A percentile compares a stretch with the other conserved stretches of the same genome.
Evolutionary conservation across 306 rosid genomes (phyloP).

Genomic region (Lupinus albus): DNA sequence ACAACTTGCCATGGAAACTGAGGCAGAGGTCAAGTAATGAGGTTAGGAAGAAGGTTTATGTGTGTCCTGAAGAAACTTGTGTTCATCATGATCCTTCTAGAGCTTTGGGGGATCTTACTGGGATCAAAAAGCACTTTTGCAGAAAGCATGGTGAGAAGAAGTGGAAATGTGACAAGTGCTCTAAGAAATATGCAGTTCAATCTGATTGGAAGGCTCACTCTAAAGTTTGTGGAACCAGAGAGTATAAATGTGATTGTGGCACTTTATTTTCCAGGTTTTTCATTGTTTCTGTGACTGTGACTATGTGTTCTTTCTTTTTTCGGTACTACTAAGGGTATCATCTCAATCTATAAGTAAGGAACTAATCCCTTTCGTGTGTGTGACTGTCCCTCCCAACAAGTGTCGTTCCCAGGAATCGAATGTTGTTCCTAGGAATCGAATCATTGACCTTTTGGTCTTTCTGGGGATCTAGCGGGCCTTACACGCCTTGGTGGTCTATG

Average conservation of each 20-base stretch:
- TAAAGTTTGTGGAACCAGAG: slow-evolving; percentile 84
- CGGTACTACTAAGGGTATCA: too few species aligned
- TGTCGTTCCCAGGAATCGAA: too few species aligned
- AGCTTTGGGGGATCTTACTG: slow-evolving; percentile 89
- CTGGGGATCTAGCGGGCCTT: too few species aligned
- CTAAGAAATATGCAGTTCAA: slow-evolving; percentile 93
- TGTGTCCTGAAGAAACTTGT: slow-evolving; percentile 80
- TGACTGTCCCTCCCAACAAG: too few species aligned
- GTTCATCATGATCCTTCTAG: slow-evolving; percentile 92
- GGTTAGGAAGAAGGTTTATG: slow-evolving; percentile 83
- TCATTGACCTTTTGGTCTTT: too few species aligned
- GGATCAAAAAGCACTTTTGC: slow-evolving; percentile 91
- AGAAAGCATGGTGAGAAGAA: slow-evolving; percentile 95
- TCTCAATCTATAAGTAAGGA: too few species aligned
- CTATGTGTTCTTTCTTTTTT: too few species aligned
- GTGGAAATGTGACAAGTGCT: slow-evolving; percentile 95
- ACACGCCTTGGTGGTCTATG: too few species aligned
- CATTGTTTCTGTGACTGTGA: too few species aligned
- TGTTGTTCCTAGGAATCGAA: too few species aligned
- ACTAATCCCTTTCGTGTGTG: too few species aligned
- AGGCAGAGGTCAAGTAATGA: slow-evolving; percentile 79
- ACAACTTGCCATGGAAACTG: slow-evolving; percentile 92
- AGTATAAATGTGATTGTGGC: slow-evolving; percentile 95
- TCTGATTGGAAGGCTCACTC: slow-evolving; percentile 99
- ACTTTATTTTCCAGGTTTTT: slow-evolving; percentile 76